Evolutionary conservation across 257 asterid genomes (phyloP), one percentile per base, ranked within the genome.

Genomic region (Scutellaria barbata): DNA sequence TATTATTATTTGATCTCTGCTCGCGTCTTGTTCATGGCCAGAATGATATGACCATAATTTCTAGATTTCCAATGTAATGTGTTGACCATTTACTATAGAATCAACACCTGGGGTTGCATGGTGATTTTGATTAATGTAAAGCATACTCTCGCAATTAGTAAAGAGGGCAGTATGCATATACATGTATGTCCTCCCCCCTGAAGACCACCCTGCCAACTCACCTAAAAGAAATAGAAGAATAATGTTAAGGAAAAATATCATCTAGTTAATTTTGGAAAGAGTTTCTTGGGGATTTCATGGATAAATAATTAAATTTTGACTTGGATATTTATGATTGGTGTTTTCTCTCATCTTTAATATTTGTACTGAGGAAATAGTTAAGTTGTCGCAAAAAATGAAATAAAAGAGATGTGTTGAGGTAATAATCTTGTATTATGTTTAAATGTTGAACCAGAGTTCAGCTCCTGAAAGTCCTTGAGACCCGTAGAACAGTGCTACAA

Each of bases 381-480:
- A 52, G 41, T 50, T 60, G 20, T 10, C 33, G 47, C 30, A 10
- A 63, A 67, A 40, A 47, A 61, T 30, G 54, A 20, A 25, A 50
- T 30, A 22, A 48, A 54, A 62, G 45, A 35, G 61, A 43, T 63
- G 25, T 40, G 1, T 59, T 37, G 22, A 78, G 45, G 71, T 77
- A 35, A 54, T 37, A 13, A 60, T 72, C 79, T 59, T 78, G 50
- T 51, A 51, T 69, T 57, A 69, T 75, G 72, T 82, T 78, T 70
- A 39, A 50, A 53, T 74, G 64, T 68, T 66, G 75, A 70, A 71
- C 74, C 84, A 92, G 99, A 85, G 90, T 81, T 79, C 93, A 92
- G 84, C 95, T 95, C 73, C 68, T 91, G 85, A 95, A 92, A 85
- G 96, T 92, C 81, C 82, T 88, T 60, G 92, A 92, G 82, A 84